A percentile compares a stretch with the other conserved stretches of the same genome.
phyloP scores from a whole-genome alignment of 2,329 filamentous ascomycete species.

The Aureobasidium pullulans region DNA sequence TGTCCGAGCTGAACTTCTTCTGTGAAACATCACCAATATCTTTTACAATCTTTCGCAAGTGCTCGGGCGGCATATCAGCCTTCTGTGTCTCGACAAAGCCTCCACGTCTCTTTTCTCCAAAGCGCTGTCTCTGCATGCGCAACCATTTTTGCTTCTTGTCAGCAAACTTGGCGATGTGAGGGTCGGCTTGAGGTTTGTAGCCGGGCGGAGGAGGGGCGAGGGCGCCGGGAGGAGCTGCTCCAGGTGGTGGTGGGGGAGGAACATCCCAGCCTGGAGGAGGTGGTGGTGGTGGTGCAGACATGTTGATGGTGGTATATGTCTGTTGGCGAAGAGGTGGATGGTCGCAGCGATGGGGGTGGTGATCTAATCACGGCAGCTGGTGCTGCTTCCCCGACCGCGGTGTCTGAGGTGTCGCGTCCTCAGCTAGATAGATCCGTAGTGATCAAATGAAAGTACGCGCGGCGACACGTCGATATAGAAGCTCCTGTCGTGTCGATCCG shows the following conservation, averaged over 20 bases:
- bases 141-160: constrained; percentile 99
- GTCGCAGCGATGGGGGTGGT: constrained; percentile 7
- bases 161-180: constrained; percentile 86
- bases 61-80: constrained; percentile 96
- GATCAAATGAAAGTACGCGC: background rate
- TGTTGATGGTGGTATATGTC: constrained; percentile 22
- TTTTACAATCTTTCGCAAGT: constrained; percentile 94
- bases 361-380: constrained; percentile 13
- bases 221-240: constrained; percentile 41
- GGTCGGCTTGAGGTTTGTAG: constrained; percentile 71
- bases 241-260: constrained; percentile 36
- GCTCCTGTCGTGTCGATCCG: background rate
- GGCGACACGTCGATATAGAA: background rate
- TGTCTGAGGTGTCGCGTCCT: background rate
- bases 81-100: constrained; percentile 98
- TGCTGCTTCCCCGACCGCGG: constrained; percentile 13
- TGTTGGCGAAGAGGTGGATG: background rate
- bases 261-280: constrained; percentile 60
- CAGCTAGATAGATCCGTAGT: background rate
- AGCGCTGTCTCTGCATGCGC: constrained; percentile 80
- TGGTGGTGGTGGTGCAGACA: constrained; percentile 45
- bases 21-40: constrained; percentile 99
- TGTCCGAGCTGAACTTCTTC: constrained; percentile 98
- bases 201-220: constrained; percentile 72
- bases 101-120: constrained; percentile 92